These are phyloP conservation scores for Penicillium salamii DNA, from an alignment of 495 filamentous ascomycete genomes.

Conservation along the genomic window DNA sequence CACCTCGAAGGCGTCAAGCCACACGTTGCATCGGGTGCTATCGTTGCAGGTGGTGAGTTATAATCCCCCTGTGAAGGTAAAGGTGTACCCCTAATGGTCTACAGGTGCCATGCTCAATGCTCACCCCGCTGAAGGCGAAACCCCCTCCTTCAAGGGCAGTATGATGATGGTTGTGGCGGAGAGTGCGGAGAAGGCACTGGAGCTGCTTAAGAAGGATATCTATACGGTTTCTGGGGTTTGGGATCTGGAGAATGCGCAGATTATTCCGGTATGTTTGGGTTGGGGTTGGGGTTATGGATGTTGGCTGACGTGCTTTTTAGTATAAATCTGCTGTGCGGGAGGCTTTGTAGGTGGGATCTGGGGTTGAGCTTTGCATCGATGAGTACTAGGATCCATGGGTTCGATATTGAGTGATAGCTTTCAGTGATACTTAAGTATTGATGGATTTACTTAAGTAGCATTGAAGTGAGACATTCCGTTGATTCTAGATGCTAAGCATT, in stretches of 20 bases:
- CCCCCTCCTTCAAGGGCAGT: slow-evolving; percentile 66
- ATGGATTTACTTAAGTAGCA: too few relatives aligned
- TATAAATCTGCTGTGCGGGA: slow-evolving; percentile 40
- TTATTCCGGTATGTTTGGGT: slow-evolving; percentile 40
- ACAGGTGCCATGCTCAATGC: slow-evolving; percentile 71
- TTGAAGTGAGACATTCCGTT: too few relatives aligned
- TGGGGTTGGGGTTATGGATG: background rate
- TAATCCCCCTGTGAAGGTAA: too few relatives aligned
- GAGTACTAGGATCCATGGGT: too few relatives aligned
- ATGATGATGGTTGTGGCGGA: slow-evolving; percentile 61
- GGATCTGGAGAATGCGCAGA: slow-evolving; percentile 73
- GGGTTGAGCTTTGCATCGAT: background rate
- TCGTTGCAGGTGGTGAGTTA: slow-evolving; percentile 40
- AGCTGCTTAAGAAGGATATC: slow-evolving; percentile 66
- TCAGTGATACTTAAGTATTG: too few relatives aligned
- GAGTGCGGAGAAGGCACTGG: slow-evolving; percentile 65
- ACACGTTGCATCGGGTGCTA: slow-evolving; percentile 27
- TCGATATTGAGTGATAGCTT: too few relatives aligned
- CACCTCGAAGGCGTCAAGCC: slow-evolving; percentile 37
- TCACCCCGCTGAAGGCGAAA: slow-evolving; percentile 59
- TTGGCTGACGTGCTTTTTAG: too few relatives aligned
- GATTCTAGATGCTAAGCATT: too few relatives aligned
- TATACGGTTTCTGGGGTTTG: slow-evolving; percentile 72
- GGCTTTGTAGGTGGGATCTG: slow-evolving; percentile 13
- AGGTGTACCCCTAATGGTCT: too few relatives aligned